Conservation (phyloP, 2,329 filamentous ascomycete genomes). For the Eutypella sp. region DNA sequence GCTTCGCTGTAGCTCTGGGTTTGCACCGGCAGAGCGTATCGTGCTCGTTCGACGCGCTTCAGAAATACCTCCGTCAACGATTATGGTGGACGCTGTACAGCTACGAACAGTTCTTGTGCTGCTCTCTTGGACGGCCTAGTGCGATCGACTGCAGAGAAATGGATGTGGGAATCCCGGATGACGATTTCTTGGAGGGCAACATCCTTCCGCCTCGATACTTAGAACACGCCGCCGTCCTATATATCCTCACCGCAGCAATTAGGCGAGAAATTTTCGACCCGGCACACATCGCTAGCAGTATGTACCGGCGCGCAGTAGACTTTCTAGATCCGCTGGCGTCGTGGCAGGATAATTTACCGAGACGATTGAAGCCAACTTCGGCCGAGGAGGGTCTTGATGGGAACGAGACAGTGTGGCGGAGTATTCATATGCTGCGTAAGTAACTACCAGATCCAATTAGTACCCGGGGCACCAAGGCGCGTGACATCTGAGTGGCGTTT, state of each 20-base stretch:
- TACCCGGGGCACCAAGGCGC: background rate
- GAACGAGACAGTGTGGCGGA: conserved; percentile 16
- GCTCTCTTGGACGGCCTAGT: conserved; percentile 24
- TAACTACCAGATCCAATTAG: background rate
- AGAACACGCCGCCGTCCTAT: conserved; percentile 15
- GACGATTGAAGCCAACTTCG: conserved; percentile 6
- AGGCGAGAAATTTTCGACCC: conserved; percentile 24
- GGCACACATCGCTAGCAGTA: conserved; percentile 8
- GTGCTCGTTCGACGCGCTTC: conserved; percentile 27
- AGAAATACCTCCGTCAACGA: conserved; percentile 23
- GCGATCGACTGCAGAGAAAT: conserved; percentile 26
- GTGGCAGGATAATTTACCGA: conserved; percentile 17
- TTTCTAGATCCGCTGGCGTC: conserved; percentile 13
- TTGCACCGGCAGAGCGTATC: conserved; percentile 37
- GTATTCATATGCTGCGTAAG: conserved; percentile 16
- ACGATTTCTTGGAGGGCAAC: conserved; percentile 21
- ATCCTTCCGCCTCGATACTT: conserved; percentile 17
- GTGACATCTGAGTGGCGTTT: background rate
- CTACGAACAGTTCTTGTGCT: conserved; percentile 28
- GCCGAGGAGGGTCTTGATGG: conserved; percentile 5
- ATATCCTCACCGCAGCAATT: conserved; percentile 20
- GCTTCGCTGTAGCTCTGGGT: conserved; percentile 37
- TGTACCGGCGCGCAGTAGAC: conserved; percentile 13
- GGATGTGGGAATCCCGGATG: conserved; percentile 19
- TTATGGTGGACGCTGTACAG: conserved; percentile 29